Evolutionary conservation across 202 grass and related monocot species (phyloP), one percentile per base, ranked within the genome.

Genomic region (Zoysia matrella): DNA sequence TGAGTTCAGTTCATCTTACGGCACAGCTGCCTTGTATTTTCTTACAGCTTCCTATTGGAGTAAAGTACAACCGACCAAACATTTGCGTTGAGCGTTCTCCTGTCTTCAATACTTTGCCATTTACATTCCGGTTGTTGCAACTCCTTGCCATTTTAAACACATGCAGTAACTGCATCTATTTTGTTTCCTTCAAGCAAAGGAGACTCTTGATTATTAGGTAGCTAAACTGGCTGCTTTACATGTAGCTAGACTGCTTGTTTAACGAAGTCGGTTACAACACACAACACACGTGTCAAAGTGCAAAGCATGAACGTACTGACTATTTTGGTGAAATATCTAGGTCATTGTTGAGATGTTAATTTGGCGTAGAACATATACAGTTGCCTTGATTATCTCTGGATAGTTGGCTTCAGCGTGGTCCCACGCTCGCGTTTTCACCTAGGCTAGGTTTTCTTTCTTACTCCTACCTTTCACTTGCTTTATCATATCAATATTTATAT

Each of bases 1-100:
- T 18, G 18, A 4, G 11, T 69, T 14, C 12, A 30, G 52, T 63
- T 50, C 51, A 65, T 74, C 70, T 86, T 46, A 18, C 50, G 30
- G 47, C 46, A 39, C 77, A 73, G 54, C 72, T 47, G 54, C 52
- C 68, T 74, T 82, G 11, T 81, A 47, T 86, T 79, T 74, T 48
- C 63, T 78, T 82, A 61, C 74, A 69, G 69, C 8, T 74, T 57
- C 74, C 30, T 18, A 52, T 82, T 78, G 54, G 0, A 83, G 88
- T 75, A 75, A 85, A 90, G 68, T 74, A 74, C 54, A 82, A 74
- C 67, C 70, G 75, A 80, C 74, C 79, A 83, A 70, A 73, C 55
- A 58, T 77, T 68, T 82, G 80, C 65, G 69, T 63, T 54, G 47
- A 45, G 63, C 18, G 63, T 60, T 40, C 64, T 65, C 52, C 45